Evolutionary conservation across 768 basidiomycete genomes (phyloP).

Genomic region (Dentipellis sp.): DNA sequence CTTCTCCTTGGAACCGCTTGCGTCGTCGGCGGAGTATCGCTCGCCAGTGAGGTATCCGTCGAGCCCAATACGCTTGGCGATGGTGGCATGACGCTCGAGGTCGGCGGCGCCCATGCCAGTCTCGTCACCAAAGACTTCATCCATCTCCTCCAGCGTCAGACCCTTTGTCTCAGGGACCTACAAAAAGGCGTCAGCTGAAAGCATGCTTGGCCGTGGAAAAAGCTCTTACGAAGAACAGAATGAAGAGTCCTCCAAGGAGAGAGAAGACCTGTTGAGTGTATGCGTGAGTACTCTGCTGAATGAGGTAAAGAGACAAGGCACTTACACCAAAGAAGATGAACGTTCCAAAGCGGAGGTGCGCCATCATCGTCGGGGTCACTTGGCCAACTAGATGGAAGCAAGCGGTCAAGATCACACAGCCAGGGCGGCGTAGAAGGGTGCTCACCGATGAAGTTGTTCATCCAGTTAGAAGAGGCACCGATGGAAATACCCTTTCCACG

Average conservation of each 20-base stretch:
- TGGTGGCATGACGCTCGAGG: slow-evolving; percentile 34
- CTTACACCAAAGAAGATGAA: slow-evolving; percentile 70
- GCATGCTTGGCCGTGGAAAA: background rate
- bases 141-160: slow-evolving; percentile 70
- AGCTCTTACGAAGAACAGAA: slow-evolving; percentile 49
- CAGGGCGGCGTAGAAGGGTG: background rate
- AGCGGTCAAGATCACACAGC: background rate
- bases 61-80: slow-evolving; percentile 59
- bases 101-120: slow-evolving; percentile 49
- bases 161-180: slow-evolving; percentile 70
- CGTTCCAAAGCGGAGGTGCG: slow-evolving; percentile 57
- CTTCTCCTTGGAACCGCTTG: background rate
- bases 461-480: slow-evolving; percentile 71
- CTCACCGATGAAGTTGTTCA: slow-evolving; percentile 69
- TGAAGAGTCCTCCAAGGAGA: slow-evolving; percentile 56
- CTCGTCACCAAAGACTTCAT: slow-evolving; percentile 60
- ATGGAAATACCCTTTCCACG: slow-evolving; percentile 72
- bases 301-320: background rate
- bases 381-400: slow-evolving; percentile 32
- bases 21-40: slow-evolving; percentile 8
- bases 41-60: slow-evolving; percentile 20
- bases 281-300: background rate
- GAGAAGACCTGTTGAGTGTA: slow-evolving; percentile 41
- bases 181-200: background rate
- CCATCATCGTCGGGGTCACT: slow-evolving; percentile 66